Percentiles rank a stretch among this genome's conserved stretches.
These are phyloP conservation scores for Talaromyces sp. DNA, from an alignment of 2,329 filamentous ascomycete species.

Conservation along the genomic window DNA sequence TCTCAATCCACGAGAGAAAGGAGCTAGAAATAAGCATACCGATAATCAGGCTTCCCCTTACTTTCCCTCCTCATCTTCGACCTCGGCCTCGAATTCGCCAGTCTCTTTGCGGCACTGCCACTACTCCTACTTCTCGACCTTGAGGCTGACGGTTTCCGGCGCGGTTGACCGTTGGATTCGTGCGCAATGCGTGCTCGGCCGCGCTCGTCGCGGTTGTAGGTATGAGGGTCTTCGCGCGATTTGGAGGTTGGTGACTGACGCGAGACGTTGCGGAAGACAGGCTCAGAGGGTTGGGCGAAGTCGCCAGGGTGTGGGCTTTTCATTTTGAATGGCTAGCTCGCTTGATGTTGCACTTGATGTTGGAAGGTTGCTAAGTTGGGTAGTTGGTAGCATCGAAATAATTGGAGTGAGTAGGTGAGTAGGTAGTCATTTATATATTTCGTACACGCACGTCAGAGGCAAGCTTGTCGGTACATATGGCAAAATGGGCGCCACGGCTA, in stretches of 20 bases:
- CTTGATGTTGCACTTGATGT: background rate
- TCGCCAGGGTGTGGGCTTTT: conserved; percentile 17
- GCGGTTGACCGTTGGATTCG: background rate
- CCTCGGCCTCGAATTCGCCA: conserved; percentile 16
- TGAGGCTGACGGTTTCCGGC: conserved; percentile 7
- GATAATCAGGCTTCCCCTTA: conserved; percentile 17
- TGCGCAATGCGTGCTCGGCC: conserved; percentile 1
- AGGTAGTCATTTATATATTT: background rate
- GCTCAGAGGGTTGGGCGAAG: conserved; percentile 17
- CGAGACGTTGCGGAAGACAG: conserved; percentile 15
- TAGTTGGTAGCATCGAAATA: background rate
- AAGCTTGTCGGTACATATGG: background rate
- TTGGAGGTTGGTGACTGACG: conserved; percentile 5
- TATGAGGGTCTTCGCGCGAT: conserved; percentile 17
- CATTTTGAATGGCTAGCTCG: background rate
- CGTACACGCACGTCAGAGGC: background rate
- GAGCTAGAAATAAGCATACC: conserved; percentile 14
- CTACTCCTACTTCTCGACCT: conserved; percentile 15
- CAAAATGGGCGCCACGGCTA: background rate
- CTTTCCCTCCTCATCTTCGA: conserved; percentile 17
- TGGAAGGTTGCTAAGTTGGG: background rate
- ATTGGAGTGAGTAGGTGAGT: background rate
- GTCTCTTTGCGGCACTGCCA: conserved; percentile 13
- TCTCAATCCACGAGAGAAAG: background rate
- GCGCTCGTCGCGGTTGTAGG: conserved; percentile 9